Evolutionary conservation across 2,329 filamentous ascomycete genomes (phyloP).

Genomic region (Juglanconis sp.): DNA sequence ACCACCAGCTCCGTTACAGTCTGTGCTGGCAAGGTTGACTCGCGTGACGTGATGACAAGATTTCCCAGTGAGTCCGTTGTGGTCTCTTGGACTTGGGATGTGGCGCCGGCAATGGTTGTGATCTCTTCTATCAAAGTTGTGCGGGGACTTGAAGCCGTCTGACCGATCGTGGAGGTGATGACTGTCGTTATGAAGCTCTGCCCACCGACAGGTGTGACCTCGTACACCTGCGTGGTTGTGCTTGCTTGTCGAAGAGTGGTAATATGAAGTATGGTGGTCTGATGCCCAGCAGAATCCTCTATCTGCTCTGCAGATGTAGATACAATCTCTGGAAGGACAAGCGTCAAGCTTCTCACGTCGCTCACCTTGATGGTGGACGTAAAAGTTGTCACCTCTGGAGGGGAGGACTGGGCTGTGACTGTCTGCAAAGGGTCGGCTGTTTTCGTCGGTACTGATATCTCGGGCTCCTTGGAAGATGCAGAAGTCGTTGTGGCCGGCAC

Average conservation of each 20-base stretch:
- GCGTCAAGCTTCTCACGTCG: background rate
- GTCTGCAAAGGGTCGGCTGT: background rate
- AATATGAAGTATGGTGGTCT: background rate
- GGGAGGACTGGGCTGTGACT: background rate
- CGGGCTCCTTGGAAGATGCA: background rate
- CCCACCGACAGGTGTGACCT: background rate
- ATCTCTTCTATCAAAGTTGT: background rate
- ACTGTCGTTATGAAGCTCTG: background rate
- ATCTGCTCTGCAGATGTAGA: background rate
- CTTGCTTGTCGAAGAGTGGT: background rate
- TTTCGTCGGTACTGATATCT: background rate
- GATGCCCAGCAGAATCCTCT: background rate
- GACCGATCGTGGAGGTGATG: background rate
- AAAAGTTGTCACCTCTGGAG: background rate
- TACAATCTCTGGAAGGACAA: background rate
- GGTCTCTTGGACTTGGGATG: background rate
- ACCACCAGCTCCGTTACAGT: background rate
- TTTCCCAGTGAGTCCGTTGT: background rate
- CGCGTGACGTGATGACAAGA: background rate
- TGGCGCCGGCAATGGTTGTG: background rate
- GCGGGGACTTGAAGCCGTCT: background rate
- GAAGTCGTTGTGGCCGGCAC: too few relatives aligned
- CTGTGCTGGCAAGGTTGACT: background rate
- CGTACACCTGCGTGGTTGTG: background rate
- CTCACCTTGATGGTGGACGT: background rate